Base-by-base conservation (phyloP, 2,329 filamentous ascomycete species). In the Sporothrix globosa region DNA sequence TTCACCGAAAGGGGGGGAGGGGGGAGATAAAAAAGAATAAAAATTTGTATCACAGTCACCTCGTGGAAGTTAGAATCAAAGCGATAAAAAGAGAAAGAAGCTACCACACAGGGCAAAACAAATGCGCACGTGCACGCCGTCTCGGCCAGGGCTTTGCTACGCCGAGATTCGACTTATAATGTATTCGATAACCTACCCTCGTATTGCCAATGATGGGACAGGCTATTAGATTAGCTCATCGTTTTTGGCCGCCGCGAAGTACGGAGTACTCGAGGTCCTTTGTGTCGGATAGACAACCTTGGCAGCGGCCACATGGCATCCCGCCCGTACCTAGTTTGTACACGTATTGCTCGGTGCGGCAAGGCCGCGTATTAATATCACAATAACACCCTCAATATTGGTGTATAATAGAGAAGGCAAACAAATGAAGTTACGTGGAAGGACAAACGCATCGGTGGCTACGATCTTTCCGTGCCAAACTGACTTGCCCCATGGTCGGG, bases 281-380 rank as follows among this genome's bases (percentile, higher is more conserved):
- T 65, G 61, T 65, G 24, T 48, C 58, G 44, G 17, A 50, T 65
- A 65, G 44, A 65, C 61, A 24, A 50, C 24, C 61, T 65, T 65
- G 61, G 61, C 61, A 65, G 9, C 61, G 24, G 60, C 61, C 61
- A 50, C 58, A 61, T 61, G 58, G 58, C 58, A 46, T 24, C 41
- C 41, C 44, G 41, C 19, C 9, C 27, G 27, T 30, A 60, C 21
- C 24, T 24, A 17, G 4, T 21, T 30, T 63, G 44, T 48, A 44
- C 41, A 27, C 39, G n/a, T 41, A 46, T 30, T 63, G 41, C 19
- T 48, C 41, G 48, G 19, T 21, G 19, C 24, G 44, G 61, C 24
- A 65, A 50, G 41, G 41, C 58, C n/a, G 41, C n/a, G 58, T 27
- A 11, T 13, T 24, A 39, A 44, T 61, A 61, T 44, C 56, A 24